Evolutionary conservation across 805 yeast genomes (phyloP).

Genomic region (Starmerella sp.): DNA sequence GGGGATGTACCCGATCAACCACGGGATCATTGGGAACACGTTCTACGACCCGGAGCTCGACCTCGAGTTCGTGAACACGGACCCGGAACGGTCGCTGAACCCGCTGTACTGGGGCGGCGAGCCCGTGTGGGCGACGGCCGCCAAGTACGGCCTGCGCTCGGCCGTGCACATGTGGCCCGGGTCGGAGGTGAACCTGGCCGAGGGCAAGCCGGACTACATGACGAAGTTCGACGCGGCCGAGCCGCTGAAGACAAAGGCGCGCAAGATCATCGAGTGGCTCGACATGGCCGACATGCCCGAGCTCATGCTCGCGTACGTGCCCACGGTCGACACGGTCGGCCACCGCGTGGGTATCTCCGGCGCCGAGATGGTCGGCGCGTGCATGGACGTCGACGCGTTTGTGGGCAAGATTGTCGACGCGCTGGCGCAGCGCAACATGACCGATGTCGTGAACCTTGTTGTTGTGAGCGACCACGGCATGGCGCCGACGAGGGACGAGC

Average conservation of each 20-base stretch:
- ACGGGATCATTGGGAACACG: slow-evolving; percentile 78
- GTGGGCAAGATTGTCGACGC: slow-evolving; percentile 41
- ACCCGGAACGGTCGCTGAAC: slow-evolving; percentile 41
- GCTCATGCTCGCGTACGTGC: slow-evolving; percentile 64
- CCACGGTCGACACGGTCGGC: slow-evolving; percentile 70
- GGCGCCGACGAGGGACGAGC: slow-evolving; percentile 69
- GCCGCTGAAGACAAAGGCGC: slow-evolving; percentile 43
- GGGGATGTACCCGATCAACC: slow-evolving; percentile 70
- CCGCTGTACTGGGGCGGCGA: slow-evolving; percentile 82
- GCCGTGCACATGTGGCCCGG: slow-evolving; percentile 99
- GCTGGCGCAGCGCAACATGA: slow-evolving; percentile 44
- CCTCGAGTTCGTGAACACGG: slow-evolving; percentile 52
- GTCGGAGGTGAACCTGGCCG: slow-evolving; percentile 54
- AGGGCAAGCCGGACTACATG: slow-evolving; percentile 41
- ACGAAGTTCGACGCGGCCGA: slow-evolving; percentile 60
- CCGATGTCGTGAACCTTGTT: slow-evolving; percentile 57
- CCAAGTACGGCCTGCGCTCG: slow-evolving; percentile 44
- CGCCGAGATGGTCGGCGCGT: slow-evolving; percentile 40
- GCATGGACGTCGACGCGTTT: slow-evolving; percentile 55
- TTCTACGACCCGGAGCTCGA: slow-evolving; percentile 52
- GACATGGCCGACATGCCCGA: slow-evolving; percentile 59
- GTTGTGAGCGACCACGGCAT: slow-evolving; percentile 88
- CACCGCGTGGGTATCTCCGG: slow-evolving; percentile 65
- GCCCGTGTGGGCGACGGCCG: slow-evolving; percentile 76
- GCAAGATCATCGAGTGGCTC: slow-evolving; percentile 54